These are phyloP conservation scores for Hymenoscyphus linearis DNA, from an alignment of 2,329 filamentous ascomycete genomes.

Conservation along the genomic window DNA sequence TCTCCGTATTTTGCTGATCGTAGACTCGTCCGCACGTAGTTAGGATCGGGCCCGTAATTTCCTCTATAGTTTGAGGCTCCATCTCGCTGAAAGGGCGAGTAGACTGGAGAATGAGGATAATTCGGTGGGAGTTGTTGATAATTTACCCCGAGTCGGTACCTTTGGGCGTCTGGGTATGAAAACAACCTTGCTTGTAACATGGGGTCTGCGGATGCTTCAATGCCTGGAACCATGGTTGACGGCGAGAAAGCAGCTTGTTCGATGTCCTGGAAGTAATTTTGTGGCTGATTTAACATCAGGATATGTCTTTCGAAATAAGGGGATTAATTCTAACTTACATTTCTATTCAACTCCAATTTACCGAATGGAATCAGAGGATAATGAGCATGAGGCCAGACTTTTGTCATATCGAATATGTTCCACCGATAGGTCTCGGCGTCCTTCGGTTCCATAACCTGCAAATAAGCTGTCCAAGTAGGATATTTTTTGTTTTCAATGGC, in stretches of 20 bases:
- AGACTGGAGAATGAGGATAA: conserved; percentile 16
- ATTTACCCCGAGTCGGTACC: conserved; percentile 53
- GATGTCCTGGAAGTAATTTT: conserved; percentile 66
- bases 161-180: conserved; percentile 49
- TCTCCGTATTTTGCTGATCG: neutral
- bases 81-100: conserved; percentile 37
- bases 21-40: conserved; percentile 32
- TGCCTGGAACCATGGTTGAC: conserved; percentile 57
- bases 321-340: conserved; percentile 30
- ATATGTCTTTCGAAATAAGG: neutral
- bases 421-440: conserved; percentile 43
- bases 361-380: conserved; percentile 46
- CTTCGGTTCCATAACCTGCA: conserved; percentile 50
- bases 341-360: conserved; percentile 45
- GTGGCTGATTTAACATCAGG: conserved; percentile 30
- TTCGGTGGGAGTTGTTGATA: conserved; percentile 41
- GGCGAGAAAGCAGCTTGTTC: conserved; percentile 65
- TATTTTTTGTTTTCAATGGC: conserved; percentile 41
- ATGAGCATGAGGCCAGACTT: conserved; percentile 47
- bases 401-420: conserved; percentile 53
- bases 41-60: conserved; percentile 42
- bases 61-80: conserved; percentile 34
- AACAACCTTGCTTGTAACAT: conserved; percentile 50
- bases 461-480: conserved; percentile 46
- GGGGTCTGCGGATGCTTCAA: conserved; percentile 57